A percentile compares a stretch with the other conserved stretches of the same genome.
These are phyloP conservation scores for Alternaria viburni DNA, from an alignment of 2,329 filamentous ascomycete species.

Conservation along the genomic window DNA sequence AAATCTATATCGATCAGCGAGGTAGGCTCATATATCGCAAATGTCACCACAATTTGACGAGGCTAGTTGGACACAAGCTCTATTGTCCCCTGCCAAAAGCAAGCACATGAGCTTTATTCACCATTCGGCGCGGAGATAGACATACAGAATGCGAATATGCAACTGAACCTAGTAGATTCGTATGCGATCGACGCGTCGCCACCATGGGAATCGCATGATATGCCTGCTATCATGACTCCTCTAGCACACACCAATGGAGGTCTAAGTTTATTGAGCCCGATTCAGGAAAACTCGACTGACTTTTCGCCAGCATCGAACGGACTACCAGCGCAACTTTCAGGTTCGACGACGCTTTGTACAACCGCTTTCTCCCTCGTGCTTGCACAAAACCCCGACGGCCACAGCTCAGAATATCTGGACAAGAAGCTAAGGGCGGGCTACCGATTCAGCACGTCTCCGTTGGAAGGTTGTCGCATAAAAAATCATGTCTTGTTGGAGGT, in stretches of 20 bases:
- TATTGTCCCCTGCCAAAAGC: background rate
- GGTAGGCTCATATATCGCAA: background rate
- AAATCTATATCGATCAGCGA: background rate
- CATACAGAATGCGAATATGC: background rate
- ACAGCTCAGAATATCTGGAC: slow-evolving; percentile 12
- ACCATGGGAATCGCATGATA: background rate
- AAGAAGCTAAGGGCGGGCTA: slow-evolving; percentile 18
- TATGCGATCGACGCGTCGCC: background rate
- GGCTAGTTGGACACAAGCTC: background rate
- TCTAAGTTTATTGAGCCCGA: background rate
- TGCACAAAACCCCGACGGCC: slow-evolving; percentile 14
- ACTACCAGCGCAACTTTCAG: background rate
- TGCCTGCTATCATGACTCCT: background rate
- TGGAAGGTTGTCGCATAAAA: slow-evolving; percentile 16
- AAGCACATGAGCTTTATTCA: background rate
- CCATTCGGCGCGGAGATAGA: background rate
- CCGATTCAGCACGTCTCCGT: slow-evolving; percentile 1
- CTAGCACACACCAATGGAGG: background rate
- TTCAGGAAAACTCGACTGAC: background rate
- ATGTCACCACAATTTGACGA: background rate
- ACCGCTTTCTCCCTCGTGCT: slow-evolving; percentile 20
- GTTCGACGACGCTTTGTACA: slow-evolving; percentile 19
- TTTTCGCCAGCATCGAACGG: background rate
- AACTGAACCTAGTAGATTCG: background rate
- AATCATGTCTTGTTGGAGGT: slow-evolving; percentile 16